Evolutionary conservation across 2,329 filamentous ascomycete species (phyloP), one percentile per base, ranked within the genome.

Genomic region (Fusarium sp.): DNA sequence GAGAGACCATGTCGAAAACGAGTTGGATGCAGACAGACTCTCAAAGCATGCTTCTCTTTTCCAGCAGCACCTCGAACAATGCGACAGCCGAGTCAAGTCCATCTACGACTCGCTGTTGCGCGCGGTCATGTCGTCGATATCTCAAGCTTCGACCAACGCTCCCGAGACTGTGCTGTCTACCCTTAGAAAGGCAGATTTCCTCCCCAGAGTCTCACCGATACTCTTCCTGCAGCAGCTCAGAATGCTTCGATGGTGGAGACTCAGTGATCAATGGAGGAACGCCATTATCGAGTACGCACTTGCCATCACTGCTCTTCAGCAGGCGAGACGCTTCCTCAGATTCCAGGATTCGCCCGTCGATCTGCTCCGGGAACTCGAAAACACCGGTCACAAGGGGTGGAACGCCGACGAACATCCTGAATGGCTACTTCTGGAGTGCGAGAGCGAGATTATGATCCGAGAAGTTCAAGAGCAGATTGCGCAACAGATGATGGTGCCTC

Each of bases 341-440:
- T 68, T 73, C 1, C 57, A 47, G 18, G 38, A 65, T 2, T 82
- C 80, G 20, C 61, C 65, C 4, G 64, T 69, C 1, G 82, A 84
- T 5, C 74, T 89, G 0, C 40, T 83, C 0, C 81, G 74, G 11
- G 88, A 90, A 68, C 67, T 87, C 0, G 45, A 74, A 3, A 91
- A 91, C 65, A 18, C 71, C 0, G 91, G 91, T 0, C 90, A 91
- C 69, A 73, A 76, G 2, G 88, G 87, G 11, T 94, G 91, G 90
- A 74, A 86, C 7, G 86, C 88, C 0, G 11, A 77, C 0, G 69
- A 88, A 0, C 81, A 84, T 40, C 91, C 92, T 0, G 92, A 94
- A 25, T 90, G 85, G 68, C 82, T 94, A 0, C 81, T 95, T 0
- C 68, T 94, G 0, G 92, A 94, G 77, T 83, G 92, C 1, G 92